A percentile compares a stretch with the other conserved stretches of the same genome.
Conservation (phyloP, 257 asterid species). For the Solanum neorickii region DNA sequence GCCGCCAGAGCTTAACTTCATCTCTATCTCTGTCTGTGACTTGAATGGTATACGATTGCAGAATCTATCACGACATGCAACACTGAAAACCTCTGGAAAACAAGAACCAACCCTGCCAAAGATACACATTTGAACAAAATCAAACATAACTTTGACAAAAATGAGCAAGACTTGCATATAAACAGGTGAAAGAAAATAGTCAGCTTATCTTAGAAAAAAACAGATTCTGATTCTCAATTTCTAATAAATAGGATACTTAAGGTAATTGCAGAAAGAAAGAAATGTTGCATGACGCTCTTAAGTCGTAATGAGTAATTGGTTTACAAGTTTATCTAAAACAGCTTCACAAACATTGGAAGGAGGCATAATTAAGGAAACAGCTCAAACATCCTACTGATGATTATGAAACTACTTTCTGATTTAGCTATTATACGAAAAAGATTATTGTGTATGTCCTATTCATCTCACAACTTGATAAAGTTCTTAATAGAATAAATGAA, state of each 20-base stretch:
- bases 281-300: neutral
- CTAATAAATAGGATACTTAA: neutral
- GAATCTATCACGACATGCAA: slow-evolving; percentile 42
- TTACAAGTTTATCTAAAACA: neutral
- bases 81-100: slow-evolving; percentile 13
- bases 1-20: slow-evolving; percentile 12
- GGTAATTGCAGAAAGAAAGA: neutral
- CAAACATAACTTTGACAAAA: neutral
- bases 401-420: neutral
- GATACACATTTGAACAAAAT: neutral
- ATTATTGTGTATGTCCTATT: neutral
- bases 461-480: neutral
- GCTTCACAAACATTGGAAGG: neutral
- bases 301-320: neutral
- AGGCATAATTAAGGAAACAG: neutral
- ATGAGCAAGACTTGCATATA: neutral
- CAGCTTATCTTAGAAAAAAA: neutral
- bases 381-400: neutral
- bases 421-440: neutral
- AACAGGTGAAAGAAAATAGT: neutral
- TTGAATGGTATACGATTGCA: slow-evolving; percentile 24
- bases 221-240: neutral
- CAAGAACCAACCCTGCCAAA: slow-evolving; percentile 43
- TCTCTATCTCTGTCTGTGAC: slow-evolving; percentile 13
- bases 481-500: neutral